phyloP scores from a whole-genome alignment of 345 rosid genomes.

The Brassica rapa region DNA sequence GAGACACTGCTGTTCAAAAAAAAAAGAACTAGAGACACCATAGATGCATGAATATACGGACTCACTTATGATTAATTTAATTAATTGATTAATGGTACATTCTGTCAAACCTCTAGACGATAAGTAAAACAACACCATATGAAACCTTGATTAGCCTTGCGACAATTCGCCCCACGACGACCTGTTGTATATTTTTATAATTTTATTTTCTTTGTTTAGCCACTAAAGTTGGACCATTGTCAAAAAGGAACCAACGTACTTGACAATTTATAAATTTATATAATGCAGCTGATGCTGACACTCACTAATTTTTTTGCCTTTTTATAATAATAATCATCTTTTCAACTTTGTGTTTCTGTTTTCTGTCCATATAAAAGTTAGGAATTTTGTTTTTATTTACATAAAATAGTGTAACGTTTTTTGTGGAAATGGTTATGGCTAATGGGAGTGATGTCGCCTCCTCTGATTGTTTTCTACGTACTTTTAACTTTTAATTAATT shows the following conservation, averaged over 20 bases:
- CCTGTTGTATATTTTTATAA: slow-evolving; percentile 32
- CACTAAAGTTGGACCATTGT: slow-evolving; percentile 33
- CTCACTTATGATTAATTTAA: slow-evolving; percentile 12
- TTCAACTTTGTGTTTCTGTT: slow-evolving; percentile 40
- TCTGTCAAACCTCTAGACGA: slow-evolving; percentile 42
- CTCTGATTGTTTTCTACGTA: slow-evolving; percentile 5
- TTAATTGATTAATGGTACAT: slow-evolving; percentile 34
- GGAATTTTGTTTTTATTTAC: slow-evolving; percentile 36
- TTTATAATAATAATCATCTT: slow-evolving; percentile 24
- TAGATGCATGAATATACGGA: slow-evolving; percentile 20
- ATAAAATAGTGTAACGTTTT: slow-evolving; percentile 35
- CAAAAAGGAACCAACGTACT: slow-evolving; percentile 39
- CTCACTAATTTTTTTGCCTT: slow-evolving; percentile 48
- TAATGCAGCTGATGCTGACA: slow-evolving; percentile 50
- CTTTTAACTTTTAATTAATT: too few species aligned
- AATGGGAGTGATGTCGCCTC: slow-evolving; percentile 38
- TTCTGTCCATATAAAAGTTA: slow-evolving; percentile 46
- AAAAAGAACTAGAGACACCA: background rate
- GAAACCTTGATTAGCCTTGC: slow-evolving; percentile 49
- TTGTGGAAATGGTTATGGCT: slow-evolving; percentile 7
- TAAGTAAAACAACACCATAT: slow-evolving; percentile 40
- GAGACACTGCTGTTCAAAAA: background rate
- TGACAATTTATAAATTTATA: slow-evolving; percentile 18
- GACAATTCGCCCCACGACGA: slow-evolving; percentile 59
- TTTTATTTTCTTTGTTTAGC: slow-evolving; percentile 36